Evolutionary conservation across 192 early-diverging fungal genomes (phyloP).

Genomic region (Anaeromyces robustus): DNA sequence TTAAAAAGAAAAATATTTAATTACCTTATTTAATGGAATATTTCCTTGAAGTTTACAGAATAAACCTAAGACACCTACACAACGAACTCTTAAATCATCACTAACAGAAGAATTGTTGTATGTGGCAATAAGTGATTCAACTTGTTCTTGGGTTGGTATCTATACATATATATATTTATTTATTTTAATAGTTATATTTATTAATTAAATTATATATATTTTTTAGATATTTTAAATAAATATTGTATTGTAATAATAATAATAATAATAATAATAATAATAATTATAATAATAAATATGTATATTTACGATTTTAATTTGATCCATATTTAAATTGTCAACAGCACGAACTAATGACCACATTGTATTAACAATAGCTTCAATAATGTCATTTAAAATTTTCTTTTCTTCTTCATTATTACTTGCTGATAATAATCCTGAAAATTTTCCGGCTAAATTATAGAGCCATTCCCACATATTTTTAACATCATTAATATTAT

Average conservation of each 20-base stretch:
- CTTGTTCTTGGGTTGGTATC: constrained; percentile 21
- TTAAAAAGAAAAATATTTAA: not conserved
- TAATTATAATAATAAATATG: no score
- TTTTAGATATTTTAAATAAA: no score
- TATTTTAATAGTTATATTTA: no score
- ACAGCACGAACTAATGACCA: constrained; percentile 62
- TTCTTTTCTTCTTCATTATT: not conserved
- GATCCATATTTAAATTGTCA: constrained; percentile 18
- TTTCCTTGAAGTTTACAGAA: constrained; percentile 56
- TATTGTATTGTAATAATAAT: no score
- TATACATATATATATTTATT: constrained; percentile 6
- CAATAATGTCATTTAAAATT: constrained; percentile 35
- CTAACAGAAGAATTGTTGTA: constrained; percentile 9
- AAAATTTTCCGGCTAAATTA: constrained; percentile 5
- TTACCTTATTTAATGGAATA: constrained; percentile 47
- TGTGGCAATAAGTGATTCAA: constrained; percentile 25
- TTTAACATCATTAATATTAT: constrained; percentile 26
- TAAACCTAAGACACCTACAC: constrained; percentile 54
- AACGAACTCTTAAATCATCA: constrained; percentile 34
- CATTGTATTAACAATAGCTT: constrained; percentile 51
- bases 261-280: no score
- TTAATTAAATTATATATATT: no score
- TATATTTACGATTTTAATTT: constrained; percentile 7
- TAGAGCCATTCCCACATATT: constrained; percentile 9
- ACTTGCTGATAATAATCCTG: not conserved